phyloP scores from a whole-genome alignment of 768 basidiomycete genomes.

The Tricholoma bakamatsutake region DNA sequence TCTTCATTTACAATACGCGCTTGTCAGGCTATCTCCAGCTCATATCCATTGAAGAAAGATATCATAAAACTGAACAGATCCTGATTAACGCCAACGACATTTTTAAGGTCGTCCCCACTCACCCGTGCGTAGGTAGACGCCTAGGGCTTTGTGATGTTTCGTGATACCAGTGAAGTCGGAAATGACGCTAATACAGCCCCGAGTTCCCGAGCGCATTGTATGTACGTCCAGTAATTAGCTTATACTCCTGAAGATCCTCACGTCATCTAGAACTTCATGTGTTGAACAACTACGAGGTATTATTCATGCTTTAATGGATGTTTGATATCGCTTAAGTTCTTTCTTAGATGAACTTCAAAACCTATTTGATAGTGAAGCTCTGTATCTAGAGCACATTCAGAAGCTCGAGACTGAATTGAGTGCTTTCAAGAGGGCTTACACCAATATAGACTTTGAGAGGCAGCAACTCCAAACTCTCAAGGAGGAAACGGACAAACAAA shows the following conservation, averaged over 20 bases:
- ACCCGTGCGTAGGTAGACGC: no score
- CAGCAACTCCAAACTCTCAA: conserved; percentile 26
- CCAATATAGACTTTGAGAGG: conserved; percentile 29
- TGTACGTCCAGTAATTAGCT: conserved; percentile 7
- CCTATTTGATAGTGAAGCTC: conserved; percentile 27
- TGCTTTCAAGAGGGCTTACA: conserved; percentile 38
- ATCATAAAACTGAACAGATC: no score
- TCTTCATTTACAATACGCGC: no score
- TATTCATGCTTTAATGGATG: conserved; percentile 9
- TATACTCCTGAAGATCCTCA: not conserved
- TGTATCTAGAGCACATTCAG: conserved; percentile 24
- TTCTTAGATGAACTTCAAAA: conserved; percentile 31
- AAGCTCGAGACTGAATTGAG: conserved; percentile 33
- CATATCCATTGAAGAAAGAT: no score
- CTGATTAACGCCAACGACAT: no score
- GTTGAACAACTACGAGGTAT: conserved; percentile 34
- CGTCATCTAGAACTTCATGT: conserved; percentile 16
- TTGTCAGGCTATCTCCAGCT: no score
- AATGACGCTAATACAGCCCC: conserved; percentile 2
- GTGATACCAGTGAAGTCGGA: conserved; percentile 10
- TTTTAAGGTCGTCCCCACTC: no score
- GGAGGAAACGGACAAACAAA: conserved; percentile 31
- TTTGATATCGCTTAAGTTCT: not conserved
- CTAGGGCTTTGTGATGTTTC: conserved; percentile 7
- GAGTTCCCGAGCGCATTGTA: conserved; percentile 7